phyloP scores from a whole-genome alignment of 352 stramenopile species.

The Phytopythium delawarense region DNA sequence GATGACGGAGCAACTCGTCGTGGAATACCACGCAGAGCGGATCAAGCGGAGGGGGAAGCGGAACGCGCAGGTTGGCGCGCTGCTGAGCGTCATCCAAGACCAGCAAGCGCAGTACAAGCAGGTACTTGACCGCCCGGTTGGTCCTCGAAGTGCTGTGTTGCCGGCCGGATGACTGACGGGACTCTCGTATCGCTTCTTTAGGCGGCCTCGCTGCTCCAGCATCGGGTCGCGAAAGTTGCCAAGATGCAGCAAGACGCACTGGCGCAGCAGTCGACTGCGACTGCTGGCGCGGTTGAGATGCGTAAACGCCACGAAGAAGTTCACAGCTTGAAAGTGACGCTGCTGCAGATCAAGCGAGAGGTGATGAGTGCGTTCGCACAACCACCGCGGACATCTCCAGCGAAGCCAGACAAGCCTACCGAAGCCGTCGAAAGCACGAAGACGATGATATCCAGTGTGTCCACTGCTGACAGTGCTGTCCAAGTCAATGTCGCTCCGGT shows the following conservation, averaged over 20 bases:
- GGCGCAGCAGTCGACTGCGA: constrained; percentile 3
- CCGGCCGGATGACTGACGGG: background rate
- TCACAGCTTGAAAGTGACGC: constrained; percentile 24
- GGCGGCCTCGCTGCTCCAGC: constrained; percentile 20
- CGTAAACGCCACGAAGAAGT: constrained; percentile 23
- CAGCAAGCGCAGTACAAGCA: constrained; percentile 44
- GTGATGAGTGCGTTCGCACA: constrained; percentile 8
- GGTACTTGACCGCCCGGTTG: background rate
- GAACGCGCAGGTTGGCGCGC: constrained; percentile 18
- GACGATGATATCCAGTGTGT: too few species aligned
- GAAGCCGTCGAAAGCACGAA: background rate
- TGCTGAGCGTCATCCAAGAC: constrained; percentile 31
- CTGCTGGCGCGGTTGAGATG: constrained; percentile 7
- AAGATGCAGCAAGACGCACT: constrained; percentile 13
- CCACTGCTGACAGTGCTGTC: background rate
- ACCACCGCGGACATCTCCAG: background rate
- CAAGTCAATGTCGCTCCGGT: background rate
- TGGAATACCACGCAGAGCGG: constrained; percentile 17
- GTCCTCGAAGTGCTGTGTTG: background rate
- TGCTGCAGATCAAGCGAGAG: constrained; percentile 30
- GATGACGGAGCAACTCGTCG: constrained; percentile 24
- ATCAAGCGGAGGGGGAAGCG: constrained; percentile 16
- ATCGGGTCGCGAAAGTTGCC: constrained; percentile 20
- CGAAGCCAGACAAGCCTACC: background rate
- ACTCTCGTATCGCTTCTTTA: background rate